Base-by-base conservation (phyloP, 495 filamentous ascomycete genomes). In the Rostrohypoxylon terebratum region DNA sequence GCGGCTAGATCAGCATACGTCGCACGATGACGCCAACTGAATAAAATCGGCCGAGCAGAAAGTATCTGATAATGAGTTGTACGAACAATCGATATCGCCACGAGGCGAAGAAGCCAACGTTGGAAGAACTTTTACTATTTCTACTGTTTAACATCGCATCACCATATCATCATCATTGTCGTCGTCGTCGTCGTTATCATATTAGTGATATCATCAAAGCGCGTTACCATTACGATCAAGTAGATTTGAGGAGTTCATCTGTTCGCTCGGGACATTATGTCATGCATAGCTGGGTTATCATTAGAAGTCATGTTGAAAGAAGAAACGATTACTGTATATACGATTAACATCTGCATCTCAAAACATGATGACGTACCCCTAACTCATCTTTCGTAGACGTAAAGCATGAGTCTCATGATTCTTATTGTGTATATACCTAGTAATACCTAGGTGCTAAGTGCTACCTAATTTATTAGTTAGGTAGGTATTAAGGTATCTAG, bases 141-240 rank as follows among this genome's bases (percentile, higher is more conserved):
- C 34, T 36, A n/a, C 58, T 42, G 11, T 58, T 59, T 62, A 11
- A 51, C 64, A 64, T 55, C 33, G 51, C 64, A 64, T 64, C 59
- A 54, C 63, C 47, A 20, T 59, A 60, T 65, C 23, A 34, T 61
- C n/a, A 48, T 23, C 57, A 10, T 45, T n/a, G n/a, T n/a, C n/a
- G n/a, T n/a, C n/a, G n/a, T n/a, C 44, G 16, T 45, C 42, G 44
- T 48, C 44, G 21, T 50, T 64, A 69, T 77, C 68, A 72, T 77
- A 69, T 54, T 55, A 69, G 72, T 74, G 68, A 77, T 77, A 72
- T 54, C 75, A 72, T 34, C 16, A 58, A 34, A 68, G 62, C 58
- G 62, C 62, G 44, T 18, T 59, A 53, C 66, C 66, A 69, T 69
- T 63, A 57, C 57, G 50, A 58, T 63, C 48, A 38, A 45, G 16